A percentile compares a stretch with the other conserved stretches of the same genome.
phyloP scores from a whole-genome alignment of 2,329 filamentous ascomycete species.

The Talaromyces sp. region DNA sequence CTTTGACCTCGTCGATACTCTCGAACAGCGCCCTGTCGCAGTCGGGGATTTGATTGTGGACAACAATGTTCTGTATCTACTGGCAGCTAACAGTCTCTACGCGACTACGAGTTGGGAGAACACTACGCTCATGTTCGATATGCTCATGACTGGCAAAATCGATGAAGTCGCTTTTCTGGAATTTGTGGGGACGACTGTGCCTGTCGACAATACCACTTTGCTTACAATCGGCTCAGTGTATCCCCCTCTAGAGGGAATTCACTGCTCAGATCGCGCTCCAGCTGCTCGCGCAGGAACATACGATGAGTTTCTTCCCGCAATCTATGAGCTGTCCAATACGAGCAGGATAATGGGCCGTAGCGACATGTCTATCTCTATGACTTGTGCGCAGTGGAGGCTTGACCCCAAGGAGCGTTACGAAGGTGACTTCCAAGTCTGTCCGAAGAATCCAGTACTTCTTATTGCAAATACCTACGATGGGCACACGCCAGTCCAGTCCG shows the following conservation, averaged over 20 bases:
- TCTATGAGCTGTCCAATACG: neutral
- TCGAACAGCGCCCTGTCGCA: neutral
- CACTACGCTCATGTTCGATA: neutral
- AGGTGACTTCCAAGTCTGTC: constrained; percentile 25
- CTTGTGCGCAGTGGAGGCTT: constrained; percentile 24
- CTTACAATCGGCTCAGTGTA: neutral
- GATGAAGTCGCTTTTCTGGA: neutral
- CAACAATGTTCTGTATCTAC: neutral
- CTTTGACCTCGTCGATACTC: neutral
- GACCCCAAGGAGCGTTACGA: constrained; percentile 24
- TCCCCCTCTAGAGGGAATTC: constrained; percentile 1
- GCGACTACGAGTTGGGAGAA: neutral
- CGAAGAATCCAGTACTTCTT: constrained; percentile 26
- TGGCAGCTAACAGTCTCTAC: neutral
- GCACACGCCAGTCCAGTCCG: constrained; percentile 25
- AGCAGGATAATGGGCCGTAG: constrained; percentile 12
- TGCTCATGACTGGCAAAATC: neutral
- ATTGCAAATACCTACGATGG: constrained; percentile 28
- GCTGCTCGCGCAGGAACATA: constrained; percentile 3
- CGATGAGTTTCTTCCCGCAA: constrained; percentile 1
- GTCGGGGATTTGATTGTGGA: neutral
- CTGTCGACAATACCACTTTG: neutral
- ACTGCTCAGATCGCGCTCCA: constrained; percentile 5
- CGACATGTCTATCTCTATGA: constrained; percentile 13
- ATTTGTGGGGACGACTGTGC: neutral